Percentiles rank a stretch among this genome's conserved stretches.
These are phyloP conservation scores for Phanerodontia chrysosporium DNA, from an alignment of 768 basidiomycete species.

Conservation along the genomic window DNA sequence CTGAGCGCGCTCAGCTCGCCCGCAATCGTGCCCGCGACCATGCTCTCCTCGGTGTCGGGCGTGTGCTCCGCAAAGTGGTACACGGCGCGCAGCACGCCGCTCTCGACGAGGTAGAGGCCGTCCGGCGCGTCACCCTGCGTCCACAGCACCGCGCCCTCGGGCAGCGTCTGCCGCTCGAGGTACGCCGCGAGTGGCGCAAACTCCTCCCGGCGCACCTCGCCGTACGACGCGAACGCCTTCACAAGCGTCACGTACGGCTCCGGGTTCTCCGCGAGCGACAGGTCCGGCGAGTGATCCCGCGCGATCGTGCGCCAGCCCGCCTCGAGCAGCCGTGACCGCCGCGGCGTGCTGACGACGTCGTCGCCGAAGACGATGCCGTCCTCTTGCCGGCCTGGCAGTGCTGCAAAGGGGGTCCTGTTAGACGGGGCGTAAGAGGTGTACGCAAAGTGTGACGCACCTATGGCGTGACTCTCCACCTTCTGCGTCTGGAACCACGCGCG, in stretches of 20 bases:
- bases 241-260: constrained; percentile 76
- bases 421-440: background rate
- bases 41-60: constrained; percentile 74
- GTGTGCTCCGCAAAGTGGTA: constrained; percentile 73
- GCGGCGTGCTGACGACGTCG: constrained; percentile 52
- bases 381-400: constrained; percentile 57
- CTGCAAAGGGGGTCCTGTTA: constrained; percentile 23
- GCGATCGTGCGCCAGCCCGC: constrained; percentile 72
- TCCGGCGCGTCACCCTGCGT: constrained; percentile 70
- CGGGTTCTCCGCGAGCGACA: constrained; percentile 28
- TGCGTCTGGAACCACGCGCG: constrained; percentile 72
- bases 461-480: constrained; percentile 45
- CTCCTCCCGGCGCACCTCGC: constrained; percentile 47
- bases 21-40: constrained; percentile 90
- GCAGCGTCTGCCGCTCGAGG: constrained; percentile 58
- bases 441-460: constrained; percentile 35
- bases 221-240: constrained; percentile 77
- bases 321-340: constrained; percentile 61
- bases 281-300: constrained; percentile 29
- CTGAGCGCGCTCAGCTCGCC: constrained; percentile 88
- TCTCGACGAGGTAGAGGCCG: constrained; percentile 85
- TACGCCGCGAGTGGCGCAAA: constrained; percentile 67
- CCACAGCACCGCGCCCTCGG: constrained; percentile 68
- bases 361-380: constrained; percentile 41
- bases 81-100: constrained; percentile 78